Evolutionary conservation across 1,139 yeast species (phyloP), one percentile per base, ranked within the genome.

Genomic region (Yamadazyma mexicana): DNA sequence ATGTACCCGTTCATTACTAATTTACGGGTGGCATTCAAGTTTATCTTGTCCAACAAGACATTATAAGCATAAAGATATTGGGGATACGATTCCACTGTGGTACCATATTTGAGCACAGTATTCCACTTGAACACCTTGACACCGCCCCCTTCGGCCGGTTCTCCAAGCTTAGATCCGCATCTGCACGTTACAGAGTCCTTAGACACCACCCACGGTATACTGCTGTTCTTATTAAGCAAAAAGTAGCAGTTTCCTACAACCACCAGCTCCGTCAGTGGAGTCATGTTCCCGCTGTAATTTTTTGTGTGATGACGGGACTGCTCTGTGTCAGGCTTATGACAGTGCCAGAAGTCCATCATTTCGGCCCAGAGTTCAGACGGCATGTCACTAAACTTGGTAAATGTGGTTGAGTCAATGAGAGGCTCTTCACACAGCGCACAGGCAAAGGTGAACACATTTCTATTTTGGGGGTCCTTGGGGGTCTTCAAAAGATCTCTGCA

Each of bases 311-410:
- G 31, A 8, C 20, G 31, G 27, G 35, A 40, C n/a, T 40, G 35
- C 7, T 45, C 43, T 28, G 64, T 59, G 17, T 69, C 67, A 2
- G 98, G 98, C 56, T 89, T 89, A 58, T 92, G 98, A 56, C 98
- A 92, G 59, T 92, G 98, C 98, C 98, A 92, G 49, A 85, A 86
- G 45, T 92, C 98, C 96, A 92, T 86, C 76, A 92, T 69, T 56
- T 92, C 98, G 10, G 86, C 79, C 98, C 98, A 92, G 40, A 81
- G 70, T 52, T 89, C 97, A 1, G 95, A 85, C 0, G 98, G 98
- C 82, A 91, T 76, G 33, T 87, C 87, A 47, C 69, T 62, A 34
- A 83, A 61, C 25, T 56, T 58, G 5, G 42, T 26, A 18, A 66
- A 56, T 1, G 55, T 34, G 0, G 33, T 20, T 0, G 77, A 67